Percentiles rank a stretch among this genome's conserved stretches.
phyloP scores from a whole-genome alignment of 1,284 basidiomycete genomes.

The Cystobasidium slooffiae region DNA sequence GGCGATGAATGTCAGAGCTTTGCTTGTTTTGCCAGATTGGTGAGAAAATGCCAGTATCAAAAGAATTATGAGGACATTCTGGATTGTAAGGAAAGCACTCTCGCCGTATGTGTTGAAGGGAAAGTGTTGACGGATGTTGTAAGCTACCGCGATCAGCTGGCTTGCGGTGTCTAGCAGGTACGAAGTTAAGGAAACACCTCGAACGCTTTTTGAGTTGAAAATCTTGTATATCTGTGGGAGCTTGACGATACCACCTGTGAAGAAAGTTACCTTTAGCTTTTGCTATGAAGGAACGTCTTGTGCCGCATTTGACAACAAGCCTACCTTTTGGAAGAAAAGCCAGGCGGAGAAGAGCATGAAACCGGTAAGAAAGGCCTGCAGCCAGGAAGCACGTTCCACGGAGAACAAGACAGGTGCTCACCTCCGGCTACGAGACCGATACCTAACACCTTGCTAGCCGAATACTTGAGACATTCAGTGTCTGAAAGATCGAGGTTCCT shows the following conservation, averaged over 20 bases:
- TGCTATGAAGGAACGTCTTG: not conserved
- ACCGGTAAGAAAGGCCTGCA: too few relatives aligned
- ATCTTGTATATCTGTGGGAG: slow-evolving; percentile 77
- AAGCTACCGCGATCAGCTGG: slow-evolving; percentile 62
- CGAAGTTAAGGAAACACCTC: slow-evolving; percentile 78
- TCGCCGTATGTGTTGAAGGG: slow-evolving; percentile 96
- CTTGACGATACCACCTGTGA: slow-evolving; percentile 87
- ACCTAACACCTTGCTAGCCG: slow-evolving; percentile 88
- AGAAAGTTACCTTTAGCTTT: not conserved
- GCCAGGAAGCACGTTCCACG: too few relatives aligned
- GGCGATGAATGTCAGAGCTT: slow-evolving; percentile 49
- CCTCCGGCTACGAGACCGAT: slow-evolving; percentile 81
- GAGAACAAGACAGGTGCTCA: not conserved
- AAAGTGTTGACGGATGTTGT: slow-evolving; percentile 78
- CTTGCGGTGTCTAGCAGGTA: slow-evolving; percentile 63
- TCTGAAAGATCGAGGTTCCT: slow-evolving; percentile 79
- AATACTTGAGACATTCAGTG: slow-evolving; percentile 83
- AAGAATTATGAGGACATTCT: slow-evolving; percentile 59
- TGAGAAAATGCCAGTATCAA: slow-evolving; percentile 71
- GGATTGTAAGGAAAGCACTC: slow-evolving; percentile 79
- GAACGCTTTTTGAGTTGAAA: slow-evolving; percentile 67
- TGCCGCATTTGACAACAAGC: not conserved
- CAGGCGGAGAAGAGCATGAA: too few relatives aligned
- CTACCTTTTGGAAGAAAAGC: not conserved
- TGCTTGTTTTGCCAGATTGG: slow-evolving; percentile 45